These are phyloP conservation scores for Candida glaebosa DNA, from an alignment of 805 yeast genomes.

Conservation along the genomic window DNA sequence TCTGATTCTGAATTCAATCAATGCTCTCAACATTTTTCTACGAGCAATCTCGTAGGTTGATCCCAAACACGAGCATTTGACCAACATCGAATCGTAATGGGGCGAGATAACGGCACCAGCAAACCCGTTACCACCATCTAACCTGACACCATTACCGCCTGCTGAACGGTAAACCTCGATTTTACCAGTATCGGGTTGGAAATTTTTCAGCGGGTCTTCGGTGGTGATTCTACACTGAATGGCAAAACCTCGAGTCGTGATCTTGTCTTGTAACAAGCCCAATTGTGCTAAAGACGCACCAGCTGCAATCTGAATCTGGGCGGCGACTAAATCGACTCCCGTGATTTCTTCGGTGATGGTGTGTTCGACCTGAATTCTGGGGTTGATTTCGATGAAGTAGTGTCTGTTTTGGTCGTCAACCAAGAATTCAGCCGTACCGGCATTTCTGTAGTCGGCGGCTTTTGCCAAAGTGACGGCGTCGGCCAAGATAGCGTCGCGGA, in stretches of 20 bases:
- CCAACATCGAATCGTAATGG: conserved; percentile 97
- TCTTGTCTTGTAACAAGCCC: conserved; percentile 90
- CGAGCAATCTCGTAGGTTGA: conserved; percentile 95
- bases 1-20: conserved; percentile 96
- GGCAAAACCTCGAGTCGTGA: conserved; percentile 95
- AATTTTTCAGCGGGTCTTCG: conserved; percentile 93
- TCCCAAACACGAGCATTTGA: conserved; percentile 96
- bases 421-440: conserved; percentile 97
- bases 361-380: conserved; percentile 97
- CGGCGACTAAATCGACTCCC: conserved; percentile 96
- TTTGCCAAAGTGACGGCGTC: conserved; percentile 94
- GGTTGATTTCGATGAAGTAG: conserved; percentile 96
- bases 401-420: conserved; percentile 93
- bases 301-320: conserved; percentile 98
- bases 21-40: conserved; percentile 94
- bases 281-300: conserved; percentile 92
- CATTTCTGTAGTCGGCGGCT: conserved; percentile 87
- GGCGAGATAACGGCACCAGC: conserved; percentile 97
- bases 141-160: conserved; percentile 98
- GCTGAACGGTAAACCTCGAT: conserved; percentile 97
- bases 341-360: conserved; percentile 98
- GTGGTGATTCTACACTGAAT: conserved; percentile 99
- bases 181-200: conserved; percentile 98
- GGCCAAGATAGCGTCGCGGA: conserved; percentile 86
- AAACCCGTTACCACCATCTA: conserved; percentile 98